Evolutionary conservation across 768 basidiomycete genomes (phyloP).

Genomic region (Pisolithus sp.): DNA sequence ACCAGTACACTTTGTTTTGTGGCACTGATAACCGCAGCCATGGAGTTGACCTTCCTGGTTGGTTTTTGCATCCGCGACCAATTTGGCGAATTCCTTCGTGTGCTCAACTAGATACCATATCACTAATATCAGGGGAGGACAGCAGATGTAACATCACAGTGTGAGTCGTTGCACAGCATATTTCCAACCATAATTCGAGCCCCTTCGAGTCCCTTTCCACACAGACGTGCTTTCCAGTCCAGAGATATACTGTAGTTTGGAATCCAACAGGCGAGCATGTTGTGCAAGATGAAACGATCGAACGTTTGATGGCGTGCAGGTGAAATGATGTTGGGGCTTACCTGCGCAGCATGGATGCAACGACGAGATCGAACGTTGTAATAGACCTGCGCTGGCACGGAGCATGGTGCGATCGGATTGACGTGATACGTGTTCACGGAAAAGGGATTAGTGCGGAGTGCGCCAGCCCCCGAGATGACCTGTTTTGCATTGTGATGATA

Average conservation of each 20-base stretch:
- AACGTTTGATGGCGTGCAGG: background rate
- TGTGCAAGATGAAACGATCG: background rate
- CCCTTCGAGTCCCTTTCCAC: background rate
- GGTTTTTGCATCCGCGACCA: background rate
- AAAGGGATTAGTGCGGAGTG: conserved; percentile 11
- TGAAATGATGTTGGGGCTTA: background rate
- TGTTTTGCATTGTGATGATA: conserved; percentile 11
- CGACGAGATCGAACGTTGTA: no score
- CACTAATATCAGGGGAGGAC: background rate
- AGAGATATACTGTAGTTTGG: background rate
- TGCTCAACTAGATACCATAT: background rate
- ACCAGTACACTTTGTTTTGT: background rate
- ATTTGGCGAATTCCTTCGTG: background rate
- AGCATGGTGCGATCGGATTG: conserved; percentile 19
- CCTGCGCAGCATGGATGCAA: background rate
- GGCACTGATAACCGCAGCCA: background rate
- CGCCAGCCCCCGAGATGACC: conserved; percentile 19
- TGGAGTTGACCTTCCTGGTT: no score
- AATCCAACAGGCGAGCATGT: background rate
- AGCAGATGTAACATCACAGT: background rate
- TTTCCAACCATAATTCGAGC: background rate
- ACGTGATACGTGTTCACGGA: conserved; percentile 18
- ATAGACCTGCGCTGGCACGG: conserved; percentile 1
- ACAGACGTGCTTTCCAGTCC: background rate
- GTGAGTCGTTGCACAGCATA: background rate